Conservation (phyloP, 257 asterid species). For the Solanum ahanhuiri region DNA sequence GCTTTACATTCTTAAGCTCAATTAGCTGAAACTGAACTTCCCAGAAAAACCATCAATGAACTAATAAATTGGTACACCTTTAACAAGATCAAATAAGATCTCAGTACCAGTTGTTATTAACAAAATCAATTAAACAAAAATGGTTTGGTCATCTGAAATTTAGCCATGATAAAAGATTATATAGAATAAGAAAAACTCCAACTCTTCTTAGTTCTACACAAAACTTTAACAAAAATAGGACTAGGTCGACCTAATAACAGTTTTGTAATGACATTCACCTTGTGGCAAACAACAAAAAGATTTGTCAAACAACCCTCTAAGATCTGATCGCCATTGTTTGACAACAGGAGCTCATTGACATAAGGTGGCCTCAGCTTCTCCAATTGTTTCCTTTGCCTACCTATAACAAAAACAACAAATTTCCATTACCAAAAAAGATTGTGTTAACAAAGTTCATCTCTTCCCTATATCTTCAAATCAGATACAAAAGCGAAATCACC, state of each 20-base stretch:
- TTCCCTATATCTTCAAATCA: not conserved
- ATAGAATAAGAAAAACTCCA: not conserved
- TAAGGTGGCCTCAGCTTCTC: constrained; percentile 91
- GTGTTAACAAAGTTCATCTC: not conserved
- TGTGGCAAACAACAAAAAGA: constrained; percentile 57
- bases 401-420: constrained; percentile 12
- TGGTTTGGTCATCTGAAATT: not conserved
- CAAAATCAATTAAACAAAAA: not conserved
- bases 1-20: not conserved
- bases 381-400: constrained; percentile 69
- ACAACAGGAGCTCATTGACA: constrained; percentile 63
- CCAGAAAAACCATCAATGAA: not conserved
- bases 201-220: not conserved
- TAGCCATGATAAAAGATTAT: not conserved
- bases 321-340: constrained; percentile 70
- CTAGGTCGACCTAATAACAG: not conserved
- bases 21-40: not conserved
- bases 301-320: constrained; percentile 86
- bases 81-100: not conserved
- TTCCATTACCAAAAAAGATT: constrained; percentile 6
- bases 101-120: not conserved
- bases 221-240: not conserved
- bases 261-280: constrained; percentile 26
- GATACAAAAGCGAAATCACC: not conserved
- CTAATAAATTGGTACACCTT: not conserved